Base-by-base conservation (phyloP, 768 basidiomycete species). In the Hericium coralloides region DNA sequence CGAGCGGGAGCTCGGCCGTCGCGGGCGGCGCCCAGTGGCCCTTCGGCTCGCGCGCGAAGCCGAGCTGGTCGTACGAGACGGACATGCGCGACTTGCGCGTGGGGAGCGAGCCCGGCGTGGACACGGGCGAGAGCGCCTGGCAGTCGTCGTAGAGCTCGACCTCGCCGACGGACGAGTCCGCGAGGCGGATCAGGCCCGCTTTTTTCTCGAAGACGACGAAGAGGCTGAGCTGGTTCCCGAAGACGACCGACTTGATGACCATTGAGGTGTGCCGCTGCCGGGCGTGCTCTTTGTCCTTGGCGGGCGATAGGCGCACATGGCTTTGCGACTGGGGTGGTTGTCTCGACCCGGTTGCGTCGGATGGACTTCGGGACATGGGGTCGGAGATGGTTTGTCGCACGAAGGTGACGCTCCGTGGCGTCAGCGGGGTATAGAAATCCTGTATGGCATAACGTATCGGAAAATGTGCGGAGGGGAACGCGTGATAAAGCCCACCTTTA, bases 181-280 rank as follows among this genome's bases (percentile, higher is more conserved):
- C 80, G 22, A 92, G 67, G 20, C 91, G 85, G 62, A 93, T 91
- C 70, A 89, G 73, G n/a, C 83, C 81, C 2, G 89, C 89, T 65
- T 89, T 93, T 72, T 92, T 92, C 68, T 93, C 91, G 66, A 93
- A 93, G 22, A 84, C 73, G 56, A 89, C 82, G 65, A 92, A 92
- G n/a, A 93, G 72, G 62, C 82, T 83, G 64, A 89, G 80, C 62
- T 91, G 89, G 4, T 79, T 78, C 18, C 85, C 85, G 64, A 88
- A 87, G 55, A 74, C 73, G 58, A 76, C 66, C 15, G 70, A 64
- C 25, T 37, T 38, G 12, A 38, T 51, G n/a, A 39, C 15, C 55
- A 58, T 31, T 49, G 55, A 41, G 57, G 57, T 55, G 55, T 54
- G 47, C 52, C 60, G 52, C 55, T 60, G 37, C 50, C 23, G 55